Base-by-base conservation (phyloP, 495 filamentous ascomycete genomes). In the Penicillium maclennaniae region DNA sequence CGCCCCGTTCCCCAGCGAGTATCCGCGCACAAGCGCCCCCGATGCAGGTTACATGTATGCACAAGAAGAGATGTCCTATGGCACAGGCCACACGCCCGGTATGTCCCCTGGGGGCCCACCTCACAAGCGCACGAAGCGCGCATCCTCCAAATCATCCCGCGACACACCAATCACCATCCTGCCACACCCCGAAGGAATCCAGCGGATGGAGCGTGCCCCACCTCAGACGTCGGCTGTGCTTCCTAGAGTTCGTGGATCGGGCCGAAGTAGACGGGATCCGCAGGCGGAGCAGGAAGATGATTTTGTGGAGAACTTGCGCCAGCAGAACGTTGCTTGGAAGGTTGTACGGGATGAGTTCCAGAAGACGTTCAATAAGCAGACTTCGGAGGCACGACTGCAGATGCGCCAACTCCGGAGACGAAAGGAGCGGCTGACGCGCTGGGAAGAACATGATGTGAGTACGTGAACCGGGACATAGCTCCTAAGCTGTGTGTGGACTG, bases 371-470 rank as follows among this genome's bases (percentile, higher is more conserved):
- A 75, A 84, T 43, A 85, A 86, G 51, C 79, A 80, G 56, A 85
- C 82, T 47, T 74, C 85, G 40, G 84, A 88, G 47, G 83, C 87
- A 4, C 80, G 85, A 4, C 69, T 89, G 43, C 86, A 89, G 68
- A 89, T 89, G 86, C 80, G 87, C 15, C 81, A 84, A 61, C 79
- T 84, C 53, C 75, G 86, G 21, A 73, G 87, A 37, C 79, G 83
- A 39, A 84, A 86, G 63, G 79, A 83, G 46, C 65, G 68, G 20
- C 69, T 82, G 64, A 72, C 81, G 12, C 75, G 80, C 5, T 89
- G 87, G 87, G 83, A 84, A 43, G 79, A 84, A 45, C 73, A 76
- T 48, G 86, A 89, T 77, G 82, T 85, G 72, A 71, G 81, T 78
- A 73, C 57, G 72, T 77, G 56, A 38, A 20, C 54, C 61, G 4